These are phyloP conservation scores for Scutellaria baicalensis DNA, from an alignment of 257 asterid species.

Conservation along the genomic window DNA sequence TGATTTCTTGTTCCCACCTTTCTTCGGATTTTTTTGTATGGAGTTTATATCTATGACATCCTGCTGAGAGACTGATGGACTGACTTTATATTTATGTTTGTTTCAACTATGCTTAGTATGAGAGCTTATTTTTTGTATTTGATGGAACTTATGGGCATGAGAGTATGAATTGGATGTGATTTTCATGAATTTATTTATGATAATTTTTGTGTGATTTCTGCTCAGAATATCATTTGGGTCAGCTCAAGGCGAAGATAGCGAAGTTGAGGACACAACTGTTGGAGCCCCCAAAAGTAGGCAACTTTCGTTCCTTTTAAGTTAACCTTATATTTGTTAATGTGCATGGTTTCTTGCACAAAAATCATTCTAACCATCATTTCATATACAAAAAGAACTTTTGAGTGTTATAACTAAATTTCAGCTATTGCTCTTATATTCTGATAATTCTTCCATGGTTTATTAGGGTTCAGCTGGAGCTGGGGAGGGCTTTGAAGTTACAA, in stretches of 20 bases:
- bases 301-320: background rate
- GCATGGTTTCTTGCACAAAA: conserved; percentile 1
- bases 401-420: background rate
- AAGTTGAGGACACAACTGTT: conserved; percentile 94
- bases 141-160: background rate
- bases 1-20: background rate
- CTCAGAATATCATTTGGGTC: conserved; percentile 98
- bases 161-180: background rate
- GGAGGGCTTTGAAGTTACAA: conserved; percentile 99
- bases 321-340: background rate
- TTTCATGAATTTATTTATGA: conserved; percentile 4
- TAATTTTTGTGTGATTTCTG: background rate
- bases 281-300: conserved; percentile 97
- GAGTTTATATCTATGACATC: background rate
- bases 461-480: conserved; percentile 98
- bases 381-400: background rate
- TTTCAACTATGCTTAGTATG: background rate
- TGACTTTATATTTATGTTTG: too few relatives aligned
- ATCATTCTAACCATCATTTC: background rate
- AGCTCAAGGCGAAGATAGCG: conserved; percentile 98
- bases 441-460: conserved; percentile 12
- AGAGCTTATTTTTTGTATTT: background rate
- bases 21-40: background rate
- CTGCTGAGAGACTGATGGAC: too few relatives aligned
- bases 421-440: conserved; percentile 8